Conservation (phyloP, 805 yeast genomes). For the Starmerella etchellsii region DNA sequence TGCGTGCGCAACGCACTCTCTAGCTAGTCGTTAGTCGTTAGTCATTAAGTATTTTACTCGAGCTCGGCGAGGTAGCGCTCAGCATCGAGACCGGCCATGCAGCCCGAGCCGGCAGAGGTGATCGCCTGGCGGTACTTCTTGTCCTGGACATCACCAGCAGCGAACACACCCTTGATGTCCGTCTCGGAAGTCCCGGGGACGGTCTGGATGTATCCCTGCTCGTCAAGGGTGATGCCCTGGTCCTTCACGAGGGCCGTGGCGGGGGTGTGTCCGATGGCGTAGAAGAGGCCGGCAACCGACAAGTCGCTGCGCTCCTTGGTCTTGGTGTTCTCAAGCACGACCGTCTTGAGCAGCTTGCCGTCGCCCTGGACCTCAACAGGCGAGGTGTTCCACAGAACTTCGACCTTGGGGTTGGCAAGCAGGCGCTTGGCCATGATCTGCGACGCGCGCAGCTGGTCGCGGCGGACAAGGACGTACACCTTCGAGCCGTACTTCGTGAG, state of each 20-base stretch:
- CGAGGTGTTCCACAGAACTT: constrained; percentile 75
- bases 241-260: constrained; percentile 72
- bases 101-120: constrained; percentile 98
- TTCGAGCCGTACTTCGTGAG: constrained; percentile 96
- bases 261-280: constrained; percentile 95
- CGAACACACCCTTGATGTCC: constrained; percentile 80
- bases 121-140: constrained; percentile 95
- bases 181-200: constrained; percentile 81
- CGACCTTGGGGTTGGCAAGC: constrained; percentile 70
- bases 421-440: constrained; percentile 95
- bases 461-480: constrained; percentile 86
- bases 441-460: constrained; percentile 89
- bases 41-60: background rate
- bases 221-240: constrained; percentile 67
- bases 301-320: constrained; percentile 58
- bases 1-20: too few species aligned
- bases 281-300: constrained; percentile 81
- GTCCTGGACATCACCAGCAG: constrained; percentile 99
- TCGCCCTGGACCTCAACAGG: constrained; percentile 86
- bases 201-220: constrained; percentile 77
- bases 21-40: background rate
- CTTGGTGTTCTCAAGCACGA: constrained; percentile 56
- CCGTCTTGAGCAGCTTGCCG: constrained; percentile 61
- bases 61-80: constrained; percentile 66
- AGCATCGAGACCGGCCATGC: constrained; percentile 97